Percentiles rank a stretch among this genome's conserved stretches.
These are phyloP conservation scores for Gentiana dahurica DNA, from an alignment of 257 asterid genomes.

Conservation along the genomic window DNA sequence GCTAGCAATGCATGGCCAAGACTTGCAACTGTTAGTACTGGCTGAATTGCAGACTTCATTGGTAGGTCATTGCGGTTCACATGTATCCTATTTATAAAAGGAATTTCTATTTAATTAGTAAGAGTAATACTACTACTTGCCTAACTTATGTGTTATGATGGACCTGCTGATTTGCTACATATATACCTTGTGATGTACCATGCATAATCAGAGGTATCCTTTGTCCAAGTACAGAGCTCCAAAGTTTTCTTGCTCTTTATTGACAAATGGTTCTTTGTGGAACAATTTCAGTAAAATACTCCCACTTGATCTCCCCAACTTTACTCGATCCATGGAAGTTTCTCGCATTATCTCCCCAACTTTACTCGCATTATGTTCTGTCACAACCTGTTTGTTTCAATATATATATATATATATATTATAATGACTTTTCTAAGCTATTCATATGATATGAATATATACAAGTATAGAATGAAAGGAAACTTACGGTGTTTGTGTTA, in stretches of 20 bases:
- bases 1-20: constrained; percentile 80
- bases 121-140: too few species aligned
- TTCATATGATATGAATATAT: too few species aligned
- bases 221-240: constrained; percentile 49
- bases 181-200: constrained; percentile 78
- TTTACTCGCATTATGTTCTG: constrained; percentile 47
- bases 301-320: constrained; percentile 38
- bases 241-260: constrained; percentile 34
- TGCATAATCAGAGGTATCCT: constrained; percentile 72
- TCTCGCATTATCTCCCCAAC: constrained; percentile 37
- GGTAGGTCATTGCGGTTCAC: constrained; percentile 59
- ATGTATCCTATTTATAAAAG: constrained; percentile 30
- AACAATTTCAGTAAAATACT: constrained; percentile 40
- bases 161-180: too few species aligned
- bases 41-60: constrained; percentile 54
- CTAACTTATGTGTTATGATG: too few species aligned
- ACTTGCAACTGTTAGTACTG: constrained; percentile 65
- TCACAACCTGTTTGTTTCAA: constrained; percentile 30
- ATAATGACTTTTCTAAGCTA: too few species aligned
- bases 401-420: too few species aligned
- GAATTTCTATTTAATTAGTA: too few species aligned
- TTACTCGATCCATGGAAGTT: constrained; percentile 21
- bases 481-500: constrained; percentile 60
- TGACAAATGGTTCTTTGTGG: constrained; percentile 24
- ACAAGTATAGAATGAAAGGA: too few species aligned